Evolutionary conservation across 139 green algal genomes (phyloP).

Genomic region (Tetradesmus obliquus): DNA sequence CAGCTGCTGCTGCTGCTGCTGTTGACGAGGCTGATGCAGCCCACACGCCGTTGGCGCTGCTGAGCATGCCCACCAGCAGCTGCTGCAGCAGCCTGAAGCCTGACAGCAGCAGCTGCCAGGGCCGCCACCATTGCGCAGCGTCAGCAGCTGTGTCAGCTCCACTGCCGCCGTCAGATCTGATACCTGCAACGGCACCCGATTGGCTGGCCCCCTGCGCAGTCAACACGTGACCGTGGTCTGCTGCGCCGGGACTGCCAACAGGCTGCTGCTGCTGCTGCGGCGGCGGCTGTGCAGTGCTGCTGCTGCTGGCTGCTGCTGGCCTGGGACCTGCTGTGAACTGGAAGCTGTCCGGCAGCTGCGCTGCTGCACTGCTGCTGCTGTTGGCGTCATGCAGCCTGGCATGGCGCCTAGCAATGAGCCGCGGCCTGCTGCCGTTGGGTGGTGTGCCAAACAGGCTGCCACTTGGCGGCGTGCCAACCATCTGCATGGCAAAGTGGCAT

Average conservation of each 20-base stretch:
- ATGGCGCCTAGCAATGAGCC: neutral
- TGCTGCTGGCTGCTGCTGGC: neutral
- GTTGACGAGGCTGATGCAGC: neutral
- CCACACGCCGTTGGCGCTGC: neutral
- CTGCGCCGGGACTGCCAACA: neutral
- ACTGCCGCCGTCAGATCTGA: too few relatives aligned
- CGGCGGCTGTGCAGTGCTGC: neutral
- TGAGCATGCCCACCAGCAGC: neutral
- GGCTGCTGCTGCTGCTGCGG: neutral
- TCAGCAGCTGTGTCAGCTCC: neutral
- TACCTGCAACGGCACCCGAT: neutral
- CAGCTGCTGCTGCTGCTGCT: neutral
- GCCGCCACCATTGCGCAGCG: neutral
- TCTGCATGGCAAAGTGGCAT: neutral
- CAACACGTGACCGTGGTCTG: neutral
- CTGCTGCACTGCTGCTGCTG: neutral
- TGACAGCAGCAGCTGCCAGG: neutral
- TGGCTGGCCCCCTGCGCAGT: neutral
- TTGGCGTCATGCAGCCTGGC: neutral
- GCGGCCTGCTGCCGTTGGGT: neutral
- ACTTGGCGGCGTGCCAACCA: neutral
- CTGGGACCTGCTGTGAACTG: neutral
- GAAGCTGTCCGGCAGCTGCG: neutral
- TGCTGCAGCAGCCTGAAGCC: constrained; percentile 1
- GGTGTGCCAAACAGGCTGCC: neutral